Conservation (phyloP, 768 basidiomycete genomes). For the Leucosporidium creatinivorum region DNA sequence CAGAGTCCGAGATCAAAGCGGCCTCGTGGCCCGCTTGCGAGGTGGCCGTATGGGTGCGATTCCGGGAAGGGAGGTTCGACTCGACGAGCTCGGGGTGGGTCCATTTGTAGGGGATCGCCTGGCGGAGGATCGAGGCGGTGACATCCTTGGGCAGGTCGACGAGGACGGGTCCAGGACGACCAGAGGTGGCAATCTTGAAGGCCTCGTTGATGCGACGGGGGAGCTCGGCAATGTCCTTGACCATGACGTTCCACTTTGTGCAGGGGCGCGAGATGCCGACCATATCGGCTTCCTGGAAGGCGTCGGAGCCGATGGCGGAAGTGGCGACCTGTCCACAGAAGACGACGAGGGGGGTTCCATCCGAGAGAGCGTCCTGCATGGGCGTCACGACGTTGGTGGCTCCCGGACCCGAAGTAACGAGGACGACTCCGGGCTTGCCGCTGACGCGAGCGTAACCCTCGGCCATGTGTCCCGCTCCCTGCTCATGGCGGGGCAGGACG, state of each 20-base stretch:
- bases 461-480: constrained; percentile 98
- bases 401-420: constrained; percentile 95
- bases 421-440: constrained; percentile 92
- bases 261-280: constrained; percentile 93
- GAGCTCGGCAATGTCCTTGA: constrained; percentile 90
- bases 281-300: constrained; percentile 97
- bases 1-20: constrained; percentile 22
- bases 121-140: constrained; percentile 81
- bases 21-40: constrained; percentile 24
- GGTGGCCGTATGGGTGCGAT: constrained; percentile 39
- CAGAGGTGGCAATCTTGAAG: constrained; percentile 96
- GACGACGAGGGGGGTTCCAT: constrained; percentile 88
- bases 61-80: constrained; percentile 42
- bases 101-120: constrained; percentile 68
- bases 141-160: constrained; percentile 99
- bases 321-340: constrained; percentile 99
- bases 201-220: constrained; percentile 96
- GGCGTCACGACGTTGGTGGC: constrained; percentile 97
- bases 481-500: constrained; percentile 90
- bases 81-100: constrained; percentile 68
- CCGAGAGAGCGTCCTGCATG: constrained; percentile 93
- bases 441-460: constrained; percentile 89
- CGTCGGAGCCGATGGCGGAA: constrained; percentile 96
- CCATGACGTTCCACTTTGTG: constrained; percentile 99
- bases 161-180: constrained; percentile 92